Evolutionary conservation across 768 basidiomycete species (phyloP).

Genomic region (Tricholoma sp.): DNA sequence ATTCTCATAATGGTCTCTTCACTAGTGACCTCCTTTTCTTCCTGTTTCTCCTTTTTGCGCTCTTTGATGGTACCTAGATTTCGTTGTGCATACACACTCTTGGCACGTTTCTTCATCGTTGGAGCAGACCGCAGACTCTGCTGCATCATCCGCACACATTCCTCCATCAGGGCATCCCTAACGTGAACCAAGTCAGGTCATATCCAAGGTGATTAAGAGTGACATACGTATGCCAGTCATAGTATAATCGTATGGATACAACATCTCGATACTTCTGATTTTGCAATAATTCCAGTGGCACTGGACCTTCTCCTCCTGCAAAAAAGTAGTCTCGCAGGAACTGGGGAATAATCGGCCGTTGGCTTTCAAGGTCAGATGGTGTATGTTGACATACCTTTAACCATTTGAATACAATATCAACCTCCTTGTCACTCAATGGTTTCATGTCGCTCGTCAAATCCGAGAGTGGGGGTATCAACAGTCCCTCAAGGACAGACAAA

Average conservation of each 20-base stretch:
- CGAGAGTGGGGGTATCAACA: constrained; percentile 88
- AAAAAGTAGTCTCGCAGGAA: constrained; percentile 95
- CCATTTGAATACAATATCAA: constrained; percentile 99
- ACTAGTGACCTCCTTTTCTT: constrained; percentile 69
- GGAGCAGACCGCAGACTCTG: constrained; percentile 71
- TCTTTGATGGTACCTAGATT: constrained; percentile 96
- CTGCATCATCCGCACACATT: constrained; percentile 95
- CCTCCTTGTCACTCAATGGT: constrained; percentile 89
- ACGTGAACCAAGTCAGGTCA: constrained; percentile 5
- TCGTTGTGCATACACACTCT: constrained; percentile 88
- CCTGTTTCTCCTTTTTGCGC: constrained; percentile 86
- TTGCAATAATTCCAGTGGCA: constrained; percentile 80
- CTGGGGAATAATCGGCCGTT: constrained; percentile 32
- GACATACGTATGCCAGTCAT: constrained; percentile 89
- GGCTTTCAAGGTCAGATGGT: neutral
- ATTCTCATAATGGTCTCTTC: constrained; percentile 95
- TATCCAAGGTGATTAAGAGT: neutral
- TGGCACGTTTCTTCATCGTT: constrained; percentile 80
- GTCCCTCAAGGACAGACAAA: constrained; percentile 73
- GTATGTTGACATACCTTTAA: constrained; percentile 55
- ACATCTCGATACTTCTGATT: constrained; percentile 95
- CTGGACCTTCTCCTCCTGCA: constrained; percentile 87
- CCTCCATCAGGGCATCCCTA: constrained; percentile 85
- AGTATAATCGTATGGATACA: constrained; percentile 86
- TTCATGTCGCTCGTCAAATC: constrained; percentile 87